Conservation (phyloP, 768 basidiomycete genomes). For the Suillus subalutaceus region DNA sequence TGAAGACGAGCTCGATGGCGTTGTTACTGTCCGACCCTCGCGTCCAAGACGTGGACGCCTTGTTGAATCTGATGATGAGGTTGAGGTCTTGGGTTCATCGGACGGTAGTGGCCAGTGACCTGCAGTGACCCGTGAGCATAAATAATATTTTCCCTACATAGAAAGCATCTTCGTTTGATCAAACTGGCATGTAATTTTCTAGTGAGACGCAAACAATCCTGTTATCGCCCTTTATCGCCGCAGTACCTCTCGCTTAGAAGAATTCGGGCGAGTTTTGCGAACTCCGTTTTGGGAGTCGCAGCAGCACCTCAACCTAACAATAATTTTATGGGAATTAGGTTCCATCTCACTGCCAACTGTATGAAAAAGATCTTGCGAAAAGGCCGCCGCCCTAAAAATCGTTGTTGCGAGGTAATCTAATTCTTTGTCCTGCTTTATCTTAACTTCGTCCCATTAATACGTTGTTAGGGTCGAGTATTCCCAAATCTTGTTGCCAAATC, state of each 20-base stretch:
- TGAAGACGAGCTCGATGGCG: conserved; percentile 14
- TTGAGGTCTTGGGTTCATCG: background rate
- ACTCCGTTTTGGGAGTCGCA: background rate
- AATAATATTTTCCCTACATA: conserved; percentile 2
- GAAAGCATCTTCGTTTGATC: conserved; percentile 6
- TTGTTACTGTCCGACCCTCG: background rate
- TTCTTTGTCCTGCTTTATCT: background rate
- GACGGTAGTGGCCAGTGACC: conserved; percentile 7
- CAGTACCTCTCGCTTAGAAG: background rate
- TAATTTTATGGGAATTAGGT: background rate
- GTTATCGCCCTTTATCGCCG: too few species aligned
- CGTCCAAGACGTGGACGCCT: conserved; percentile 5
- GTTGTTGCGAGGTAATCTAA: background rate
- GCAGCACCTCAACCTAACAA: background rate
- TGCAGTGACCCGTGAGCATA: conserved; percentile 10
- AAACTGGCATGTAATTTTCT: background rate
- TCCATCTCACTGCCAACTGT: background rate
- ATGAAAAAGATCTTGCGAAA: background rate
- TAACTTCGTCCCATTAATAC: background rate
- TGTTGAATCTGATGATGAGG: conserved; percentile 29
- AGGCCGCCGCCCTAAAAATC: background rate
- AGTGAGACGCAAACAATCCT: background rate
- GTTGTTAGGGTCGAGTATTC: background rate
- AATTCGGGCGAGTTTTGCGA: background rate
- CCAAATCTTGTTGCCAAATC: background rate